A percentile compares a stretch with the other conserved stretches of the same genome.
Conservation (phyloP, 768 basidiomycete species). For the Sistotremastrum niveocremeum region DNA sequence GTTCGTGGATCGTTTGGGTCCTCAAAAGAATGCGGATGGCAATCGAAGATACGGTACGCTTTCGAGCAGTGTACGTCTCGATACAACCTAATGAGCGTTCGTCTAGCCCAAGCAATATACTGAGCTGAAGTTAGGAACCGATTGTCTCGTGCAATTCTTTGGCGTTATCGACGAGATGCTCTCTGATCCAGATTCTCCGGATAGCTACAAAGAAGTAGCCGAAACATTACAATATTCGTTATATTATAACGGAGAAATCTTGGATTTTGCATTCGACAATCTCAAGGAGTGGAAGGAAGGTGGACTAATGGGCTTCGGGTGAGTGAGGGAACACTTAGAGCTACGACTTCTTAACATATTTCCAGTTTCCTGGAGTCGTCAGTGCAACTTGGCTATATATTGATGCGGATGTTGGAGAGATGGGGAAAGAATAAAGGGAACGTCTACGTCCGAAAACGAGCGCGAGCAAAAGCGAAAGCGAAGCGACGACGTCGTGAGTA, state of each 20-base stretch:
- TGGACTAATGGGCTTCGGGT: constrained; percentile 29
- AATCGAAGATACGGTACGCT: constrained; percentile 75
- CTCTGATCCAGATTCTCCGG: constrained; percentile 31
- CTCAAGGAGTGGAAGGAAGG: constrained; percentile 68
- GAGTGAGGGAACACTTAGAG: constrained; percentile 5
- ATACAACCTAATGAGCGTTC: neutral
- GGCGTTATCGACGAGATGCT: constrained; percentile 81
- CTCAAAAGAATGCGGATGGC: constrained; percentile 79
- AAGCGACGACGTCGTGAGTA: constrained; percentile 19
- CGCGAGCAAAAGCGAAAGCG: constrained; percentile 34
- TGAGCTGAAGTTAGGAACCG: constrained; percentile 86
- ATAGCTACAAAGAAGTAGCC: constrained; percentile 56
- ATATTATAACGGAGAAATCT: constrained; percentile 89
- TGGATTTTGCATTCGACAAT: constrained; percentile 76
- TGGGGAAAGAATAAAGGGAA: constrained; percentile 63
- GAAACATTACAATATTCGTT: constrained; percentile 77
- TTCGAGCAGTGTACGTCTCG: neutral
- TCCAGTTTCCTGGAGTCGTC: constrained; percentile 79
- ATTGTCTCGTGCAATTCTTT: constrained; percentile 86
- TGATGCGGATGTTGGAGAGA: constrained; percentile 82
- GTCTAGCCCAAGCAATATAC: constrained; percentile 83
- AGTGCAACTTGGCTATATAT: constrained; percentile 67
- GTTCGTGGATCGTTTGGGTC: constrained; percentile 83
- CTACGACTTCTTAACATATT: constrained; percentile 24
- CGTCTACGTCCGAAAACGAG: constrained; percentile 64